phyloP scores from a whole-genome alignment of 345 rosid genomes.

The Triadica sebifera region DNA sequence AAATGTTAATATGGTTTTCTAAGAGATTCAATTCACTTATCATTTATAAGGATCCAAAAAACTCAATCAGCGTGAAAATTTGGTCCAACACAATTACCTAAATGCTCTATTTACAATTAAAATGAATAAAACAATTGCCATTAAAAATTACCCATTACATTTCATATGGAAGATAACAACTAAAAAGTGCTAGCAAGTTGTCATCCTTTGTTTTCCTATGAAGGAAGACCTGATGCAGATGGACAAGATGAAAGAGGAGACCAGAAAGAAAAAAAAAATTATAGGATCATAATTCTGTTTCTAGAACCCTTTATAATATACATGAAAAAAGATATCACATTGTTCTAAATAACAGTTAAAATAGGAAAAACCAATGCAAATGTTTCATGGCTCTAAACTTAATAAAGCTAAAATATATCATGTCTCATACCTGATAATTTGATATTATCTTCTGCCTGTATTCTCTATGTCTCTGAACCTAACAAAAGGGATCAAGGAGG shows the following conservation, averaged over 20 bases:
- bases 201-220: background rate
- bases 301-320: background rate
- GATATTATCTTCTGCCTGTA: conserved; percentile 72
- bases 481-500: conserved; percentile 3
- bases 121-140: background rate
- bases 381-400: background rate
- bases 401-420: background rate
- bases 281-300: background rate
- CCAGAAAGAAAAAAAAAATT: background rate
- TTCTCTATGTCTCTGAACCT: conserved; percentile 76
- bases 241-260: background rate
- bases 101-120: background rate
- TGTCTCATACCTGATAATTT: conserved; percentile 60
- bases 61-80: background rate
- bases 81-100: background rate
- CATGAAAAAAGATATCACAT: background rate
- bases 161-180: background rate
- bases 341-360: background rate
- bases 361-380: background rate
- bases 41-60: background rate
- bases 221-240: background rate
- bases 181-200: background rate
- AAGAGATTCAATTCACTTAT: background rate
- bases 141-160: background rate
- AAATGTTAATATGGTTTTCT: background rate